phyloP scores from a whole-genome alignment of 129 eudicot genomes.

The Oenanthe sinensis region DNA sequence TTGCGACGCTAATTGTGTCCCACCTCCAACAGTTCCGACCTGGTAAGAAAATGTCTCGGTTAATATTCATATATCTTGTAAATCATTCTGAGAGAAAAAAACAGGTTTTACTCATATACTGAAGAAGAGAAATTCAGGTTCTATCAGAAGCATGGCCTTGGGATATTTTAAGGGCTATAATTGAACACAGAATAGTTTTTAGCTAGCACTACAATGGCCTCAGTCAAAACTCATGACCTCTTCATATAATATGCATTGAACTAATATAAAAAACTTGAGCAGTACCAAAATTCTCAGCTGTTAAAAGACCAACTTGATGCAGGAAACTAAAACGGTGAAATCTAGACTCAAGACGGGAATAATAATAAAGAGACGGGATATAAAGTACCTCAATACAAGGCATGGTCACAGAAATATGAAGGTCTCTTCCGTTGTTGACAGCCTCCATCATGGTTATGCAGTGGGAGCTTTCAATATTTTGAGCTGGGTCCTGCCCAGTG shows the following conservation, averaged over 20 bases:
- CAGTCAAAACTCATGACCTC: neutral
- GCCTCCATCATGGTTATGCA: conserved; percentile 80
- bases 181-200: neutral
- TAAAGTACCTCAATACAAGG: conserved; percentile 64
- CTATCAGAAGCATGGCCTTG: neutral
- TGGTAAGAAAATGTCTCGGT: neutral
- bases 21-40: conserved; percentile 79
- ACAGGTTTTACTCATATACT: neutral
- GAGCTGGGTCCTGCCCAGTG: conserved; percentile 78
- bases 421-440: conserved; percentile 50
- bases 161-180: neutral
- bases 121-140: neutral
- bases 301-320: neutral
- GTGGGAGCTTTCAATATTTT: conserved; percentile 66
- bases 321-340: neutral
- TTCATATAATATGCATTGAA: neutral
- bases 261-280: neutral
- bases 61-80: neutral
- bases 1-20: conserved; percentile 66
- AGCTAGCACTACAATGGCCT: neutral
- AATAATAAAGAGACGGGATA: neutral
- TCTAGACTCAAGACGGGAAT: neutral
- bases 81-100: neutral
- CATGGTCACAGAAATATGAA: conserved; percentile 66
- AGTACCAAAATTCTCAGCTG: neutral